Evolutionary conservation across 805 yeast species (phyloP), one percentile per base, ranked within the genome.

Genomic region (Saccharomycopsis synnaedendra): DNA sequence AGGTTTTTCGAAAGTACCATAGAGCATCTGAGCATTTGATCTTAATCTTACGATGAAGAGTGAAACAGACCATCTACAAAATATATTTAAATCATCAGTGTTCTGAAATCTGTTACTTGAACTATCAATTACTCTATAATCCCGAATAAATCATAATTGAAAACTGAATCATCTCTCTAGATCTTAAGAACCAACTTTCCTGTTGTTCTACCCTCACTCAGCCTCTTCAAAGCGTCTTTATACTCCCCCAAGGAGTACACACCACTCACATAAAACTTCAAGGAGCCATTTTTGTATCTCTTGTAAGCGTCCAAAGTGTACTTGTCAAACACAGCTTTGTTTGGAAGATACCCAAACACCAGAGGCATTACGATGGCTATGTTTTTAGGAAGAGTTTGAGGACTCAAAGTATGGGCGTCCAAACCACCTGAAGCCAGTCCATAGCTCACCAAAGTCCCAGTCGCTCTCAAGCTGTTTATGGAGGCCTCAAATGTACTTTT

Each of bases 401-500:
- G 19, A 19, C 19, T 19, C 2, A 19, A 19, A 19, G 19, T 19
- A 19, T 19, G 19, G 19, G 19, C 19, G 19, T 19, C 19, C 19
- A 19, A 19, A 19, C 19, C 19, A 19, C 97, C 97, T 4, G 89
- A 80, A 5, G 96, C 82, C 58, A 87, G 87, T 51, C 97, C 97
- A 58, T 68, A 87, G 32, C 84, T 73, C 32, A 86, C 79, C 49
- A 85, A 65, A 1, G 85, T 71, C 31, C 97, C 97, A 60, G 78
- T 82, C 58, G 80, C 69, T 6, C 77, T 83, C 32, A 86, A 57
- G 0, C 77, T 64, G 27, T 70, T 74, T 19, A 85, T 55, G 0
- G 95, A 79, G 5, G 69, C 65, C 41, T 82, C 82, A 55, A 75
- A 82, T 3, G 95, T 77, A 56, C 76, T 85, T 59, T 85, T 83